Base-by-base conservation (phyloP, 2,329 filamentous ascomycete genomes). In the Colletotrichum chrysophilum region DNA sequence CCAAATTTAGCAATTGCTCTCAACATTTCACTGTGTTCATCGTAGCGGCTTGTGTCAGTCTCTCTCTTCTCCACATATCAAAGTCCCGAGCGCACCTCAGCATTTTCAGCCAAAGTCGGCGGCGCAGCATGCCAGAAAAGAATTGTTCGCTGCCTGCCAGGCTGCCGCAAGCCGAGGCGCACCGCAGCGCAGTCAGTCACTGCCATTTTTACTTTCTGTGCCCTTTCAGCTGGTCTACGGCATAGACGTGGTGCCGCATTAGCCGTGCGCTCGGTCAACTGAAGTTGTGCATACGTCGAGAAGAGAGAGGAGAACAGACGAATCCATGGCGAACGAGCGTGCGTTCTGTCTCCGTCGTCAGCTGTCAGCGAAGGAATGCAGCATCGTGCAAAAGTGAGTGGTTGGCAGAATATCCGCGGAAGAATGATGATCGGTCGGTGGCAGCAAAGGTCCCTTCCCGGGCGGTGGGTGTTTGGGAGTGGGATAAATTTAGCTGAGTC, bases 281-380 rank as follows among this genome's bases (percentile, higher is more conserved):
- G 55, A 64, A 75, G 62, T 48, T 21, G 48, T 43, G 12, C 56
- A 64, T 48, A 48, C 28, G 38, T 43, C n/a, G 38, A 21, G 26
- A 60, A 30, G 7, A 58, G 38, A 0, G 16, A 0, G 38, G 38
- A 43, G 16, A 32, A n/a, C 16, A 64, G 69, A 67, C 28, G 69
- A 32, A 43, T 34, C 26, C 13, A 10, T 32, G 56, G 24, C 30
- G 3, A 56, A 38, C 5, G 69, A 9, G 32, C n/a, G 5, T 21
- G 43, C 43, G 24, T 8, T 8, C 21, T 36, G 16, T 12, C 21
- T 36, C n/a, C 14, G 34, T 34, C 66, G 21, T 52, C 30, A 74
- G 48, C 12, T 14, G 58, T 32, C n/a, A n/a, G 58, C n/a, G n/a
- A 38, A n/a, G 5, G 84, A 80, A 30, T 24, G 13, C 10, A 13